These are phyloP conservation scores for Crucibulum laeve DNA, from an alignment of 768 basidiomycete species.

Conservation along the genomic window DNA sequence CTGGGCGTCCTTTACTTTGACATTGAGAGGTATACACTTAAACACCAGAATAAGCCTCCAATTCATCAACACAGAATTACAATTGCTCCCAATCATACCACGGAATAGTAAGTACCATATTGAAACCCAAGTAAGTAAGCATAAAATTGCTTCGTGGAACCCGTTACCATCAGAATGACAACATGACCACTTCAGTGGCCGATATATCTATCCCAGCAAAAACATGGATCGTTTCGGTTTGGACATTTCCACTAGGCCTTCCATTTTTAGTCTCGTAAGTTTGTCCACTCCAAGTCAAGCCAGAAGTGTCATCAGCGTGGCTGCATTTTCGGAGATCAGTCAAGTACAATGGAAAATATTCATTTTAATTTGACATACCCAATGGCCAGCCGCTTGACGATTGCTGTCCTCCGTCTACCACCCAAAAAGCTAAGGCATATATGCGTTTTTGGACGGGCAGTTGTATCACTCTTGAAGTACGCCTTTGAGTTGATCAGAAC, in stretches of 20 bases:
- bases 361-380: constrained; percentile 24
- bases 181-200: constrained; percentile 43
- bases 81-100: no score
- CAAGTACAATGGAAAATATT: neutral
- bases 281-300: constrained; percentile 55
- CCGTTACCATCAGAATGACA: constrained; percentile 24
- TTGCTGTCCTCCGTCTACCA: constrained; percentile 23
- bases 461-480: constrained; percentile 31
- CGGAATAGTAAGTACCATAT: no score
- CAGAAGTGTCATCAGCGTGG: constrained; percentile 44
- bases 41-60: no score
- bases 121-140: no score
- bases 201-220: constrained; percentile 37
- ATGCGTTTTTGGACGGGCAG: constrained; percentile 34
- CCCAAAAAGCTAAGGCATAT: constrained; percentile 35
- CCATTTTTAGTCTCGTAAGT: constrained; percentile 50
- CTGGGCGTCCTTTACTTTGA: no score
- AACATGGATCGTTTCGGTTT: constrained; percentile 21
- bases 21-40: no score
- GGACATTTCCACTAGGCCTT: constrained; percentile 29
- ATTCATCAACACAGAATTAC: no score
- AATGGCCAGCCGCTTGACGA: constrained; percentile 47
- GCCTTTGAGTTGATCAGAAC: constrained; percentile 59
- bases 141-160: neutral
- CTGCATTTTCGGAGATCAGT: constrained; percentile 16